Evolutionary conservation across 2,329 filamentous ascomycete genomes (phyloP), one percentile per base, ranked within the genome.

Genomic region (Fusarium tuaranense): DNA sequence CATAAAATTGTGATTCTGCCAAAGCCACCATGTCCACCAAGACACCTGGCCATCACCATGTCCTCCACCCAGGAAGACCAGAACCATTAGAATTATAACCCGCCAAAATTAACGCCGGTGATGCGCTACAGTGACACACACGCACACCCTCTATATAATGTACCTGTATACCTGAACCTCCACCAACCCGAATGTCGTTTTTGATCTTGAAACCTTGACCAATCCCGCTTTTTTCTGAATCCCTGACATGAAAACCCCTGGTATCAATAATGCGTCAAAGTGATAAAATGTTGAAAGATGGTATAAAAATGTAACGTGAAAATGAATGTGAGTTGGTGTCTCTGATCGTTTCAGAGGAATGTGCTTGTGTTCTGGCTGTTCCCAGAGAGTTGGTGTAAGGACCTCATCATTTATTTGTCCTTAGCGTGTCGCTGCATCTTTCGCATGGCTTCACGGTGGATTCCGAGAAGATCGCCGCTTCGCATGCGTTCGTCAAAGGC

Each of bases 361-460:
- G 46, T 36, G 48, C 30, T 44, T 44, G 41, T 44, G n/a, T 12
- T 53, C 48, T 53, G 27, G 48, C 48, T 53, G 48, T 5, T 20
- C 20, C 27, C 48, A 53, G 48, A 30, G 18, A 53, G 27, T 53
- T 32, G n/a, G 14, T 30, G 30, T 13, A 34, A 39, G 22, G 32
- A 22, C 22, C 3, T 57, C 25, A 58, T 70, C 67, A 76, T 44
- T 34, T 67, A 76, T 44, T 34, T 67, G 46, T 85, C 79, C 74
- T 82, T 85, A 2, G 85, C 84, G 27, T 80, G 76, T 39, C 82
- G 83, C 78, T 98, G 95, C 92, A 98, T 93, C 81, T 88, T 92
- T 72, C 93, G 88, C 89, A 98, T 88, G 1, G 93, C 94, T 73
- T 95, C 92, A 22, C 93, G 88, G 81, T 98, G 95, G 25, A 92